phyloP scores from a whole-genome alignment of 768 basidiomycete genomes.

The Astraeus odoratus region DNA sequence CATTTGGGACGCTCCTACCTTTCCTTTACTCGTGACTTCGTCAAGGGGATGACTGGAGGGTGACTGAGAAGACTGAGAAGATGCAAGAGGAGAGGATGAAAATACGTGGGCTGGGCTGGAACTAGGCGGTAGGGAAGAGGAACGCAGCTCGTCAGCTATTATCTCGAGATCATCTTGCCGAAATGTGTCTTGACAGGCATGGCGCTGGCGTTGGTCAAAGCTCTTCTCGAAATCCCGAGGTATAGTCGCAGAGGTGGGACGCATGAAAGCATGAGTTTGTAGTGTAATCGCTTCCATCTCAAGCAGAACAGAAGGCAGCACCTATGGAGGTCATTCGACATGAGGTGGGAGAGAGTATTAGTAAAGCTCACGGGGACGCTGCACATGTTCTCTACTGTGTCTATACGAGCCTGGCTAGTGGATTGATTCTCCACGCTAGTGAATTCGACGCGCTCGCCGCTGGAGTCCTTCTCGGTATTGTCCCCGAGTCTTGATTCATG shows the following conservation, averaged over 20 bases:
- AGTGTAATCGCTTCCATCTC: no score
- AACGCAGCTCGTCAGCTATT: slow-evolving; percentile 4
- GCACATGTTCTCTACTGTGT: no score
- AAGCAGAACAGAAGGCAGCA: no score
- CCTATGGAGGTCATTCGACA: no score
- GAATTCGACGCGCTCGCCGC: neutral
- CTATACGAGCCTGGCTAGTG: no score
- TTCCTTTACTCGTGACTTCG: slow-evolving; percentile 6
- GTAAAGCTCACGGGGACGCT: no score
- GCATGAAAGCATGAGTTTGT: no score
- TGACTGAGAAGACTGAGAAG: slow-evolving; percentile 24
- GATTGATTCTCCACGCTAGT: no score
- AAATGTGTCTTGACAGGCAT: neutral
- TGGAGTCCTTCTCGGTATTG: neutral
- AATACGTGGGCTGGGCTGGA: slow-evolving; percentile 43
- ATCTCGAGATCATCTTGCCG: slow-evolving; percentile 1
- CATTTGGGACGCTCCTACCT: slow-evolving; percentile 8
- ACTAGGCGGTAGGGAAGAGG: slow-evolving; percentile 30
- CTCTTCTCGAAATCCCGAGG: neutral
- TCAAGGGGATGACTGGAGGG: slow-evolving; percentile 1
- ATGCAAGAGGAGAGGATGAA: slow-evolving; percentile 35
- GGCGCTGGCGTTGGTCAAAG: slow-evolving; percentile 1
- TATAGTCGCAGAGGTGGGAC: no score
- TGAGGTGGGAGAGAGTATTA: no score
- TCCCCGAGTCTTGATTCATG: neutral